Percentiles rank a stretch among this genome's conserved stretches.
Evolutionary conservation across 2,329 filamentous ascomycete species (phyloP).

Genomic region (Triangularia setosa): DNA sequence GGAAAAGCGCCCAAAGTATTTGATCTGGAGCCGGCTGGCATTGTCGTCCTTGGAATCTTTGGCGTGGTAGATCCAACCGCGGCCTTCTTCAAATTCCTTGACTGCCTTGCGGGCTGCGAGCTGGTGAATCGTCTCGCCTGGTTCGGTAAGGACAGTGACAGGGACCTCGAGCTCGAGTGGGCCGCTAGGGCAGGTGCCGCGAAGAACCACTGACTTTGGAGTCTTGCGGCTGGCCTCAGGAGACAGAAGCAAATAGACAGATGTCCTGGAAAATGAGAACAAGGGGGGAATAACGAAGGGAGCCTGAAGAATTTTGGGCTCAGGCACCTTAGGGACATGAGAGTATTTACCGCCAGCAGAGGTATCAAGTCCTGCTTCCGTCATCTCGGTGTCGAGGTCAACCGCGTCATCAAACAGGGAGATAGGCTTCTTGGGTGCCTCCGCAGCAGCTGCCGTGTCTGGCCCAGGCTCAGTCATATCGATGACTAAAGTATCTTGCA

Average conservation of each 20-base stretch:
- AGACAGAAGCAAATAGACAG: constrained; percentile 61
- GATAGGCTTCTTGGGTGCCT: constrained; percentile 37
- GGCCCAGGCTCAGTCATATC: constrained; percentile 26
- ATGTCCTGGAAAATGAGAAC: constrained; percentile 63
- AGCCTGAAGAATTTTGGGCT: constrained; percentile 60
- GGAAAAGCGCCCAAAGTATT: constrained; percentile 48
- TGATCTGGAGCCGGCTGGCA: constrained; percentile 43
- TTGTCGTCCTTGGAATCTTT: constrained; percentile 34
- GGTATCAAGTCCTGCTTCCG: constrained; percentile 24
- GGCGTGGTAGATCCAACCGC: constrained; percentile 60
- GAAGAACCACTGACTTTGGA: constrained; percentile 55
- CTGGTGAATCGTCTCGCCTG: constrained; percentile 60
- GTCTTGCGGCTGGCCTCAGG: constrained; percentile 42
- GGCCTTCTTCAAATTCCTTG: constrained; percentile 65
- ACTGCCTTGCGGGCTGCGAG: constrained; percentile 66
- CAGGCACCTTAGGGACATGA: constrained; percentile 48
- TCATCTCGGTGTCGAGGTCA: constrained; percentile 37
- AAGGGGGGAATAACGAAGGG: constrained; percentile 61
- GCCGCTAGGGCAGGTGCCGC: constrained; percentile 52
- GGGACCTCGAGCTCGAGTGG: constrained; percentile 63
- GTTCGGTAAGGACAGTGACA: constrained; percentile 44
- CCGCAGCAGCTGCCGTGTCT: constrained; percentile 24
- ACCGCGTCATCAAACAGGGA: constrained; percentile 56
- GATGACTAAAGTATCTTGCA: constrained; percentile 46
- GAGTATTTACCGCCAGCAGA: constrained; percentile 37